Evolutionary conservation across 495 filamentous ascomycete species (phyloP).

Genomic region (Talaromyces liani): DNA sequence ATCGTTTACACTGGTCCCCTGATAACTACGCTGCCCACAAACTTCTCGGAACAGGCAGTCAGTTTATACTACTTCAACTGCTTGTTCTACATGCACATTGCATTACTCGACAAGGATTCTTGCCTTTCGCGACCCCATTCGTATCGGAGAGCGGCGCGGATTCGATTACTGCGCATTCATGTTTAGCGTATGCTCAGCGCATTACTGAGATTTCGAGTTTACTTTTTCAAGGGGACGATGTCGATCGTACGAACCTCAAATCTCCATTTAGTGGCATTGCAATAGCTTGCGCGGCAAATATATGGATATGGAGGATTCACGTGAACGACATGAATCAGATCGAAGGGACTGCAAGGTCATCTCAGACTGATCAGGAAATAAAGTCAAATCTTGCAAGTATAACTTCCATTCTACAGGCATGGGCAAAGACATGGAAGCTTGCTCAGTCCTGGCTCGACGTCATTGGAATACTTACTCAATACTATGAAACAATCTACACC

Average conservation of each 20-base stretch:
- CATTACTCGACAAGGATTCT: neutral
- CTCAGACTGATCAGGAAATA: too few relatives aligned
- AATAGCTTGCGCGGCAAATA: neutral
- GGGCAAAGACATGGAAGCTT: too few relatives aligned
- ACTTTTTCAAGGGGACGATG: neutral
- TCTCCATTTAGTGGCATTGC: neutral
- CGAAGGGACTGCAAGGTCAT: too few relatives aligned
- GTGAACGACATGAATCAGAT: too few relatives aligned
- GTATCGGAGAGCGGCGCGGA: neutral
- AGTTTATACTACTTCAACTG: neutral
- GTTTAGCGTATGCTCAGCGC: neutral
- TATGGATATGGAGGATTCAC: neutral
- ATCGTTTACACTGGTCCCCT: neutral
- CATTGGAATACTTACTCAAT: too few relatives aligned
- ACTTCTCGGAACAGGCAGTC: neutral
- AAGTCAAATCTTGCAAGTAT: too few relatives aligned
- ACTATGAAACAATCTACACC: too few relatives aligned
- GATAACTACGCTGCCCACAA: neutral
- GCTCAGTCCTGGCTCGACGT: too few relatives aligned
- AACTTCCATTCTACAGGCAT: too few relatives aligned
- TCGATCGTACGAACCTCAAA: neutral
- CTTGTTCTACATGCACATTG: neutral
- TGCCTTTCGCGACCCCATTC: neutral
- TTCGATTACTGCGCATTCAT: neutral
- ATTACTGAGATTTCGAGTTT: neutral